Evolutionary conservation across 2,329 filamentous ascomycete species (phyloP).

Genomic region (Achaetomium macrosporum): DNA sequence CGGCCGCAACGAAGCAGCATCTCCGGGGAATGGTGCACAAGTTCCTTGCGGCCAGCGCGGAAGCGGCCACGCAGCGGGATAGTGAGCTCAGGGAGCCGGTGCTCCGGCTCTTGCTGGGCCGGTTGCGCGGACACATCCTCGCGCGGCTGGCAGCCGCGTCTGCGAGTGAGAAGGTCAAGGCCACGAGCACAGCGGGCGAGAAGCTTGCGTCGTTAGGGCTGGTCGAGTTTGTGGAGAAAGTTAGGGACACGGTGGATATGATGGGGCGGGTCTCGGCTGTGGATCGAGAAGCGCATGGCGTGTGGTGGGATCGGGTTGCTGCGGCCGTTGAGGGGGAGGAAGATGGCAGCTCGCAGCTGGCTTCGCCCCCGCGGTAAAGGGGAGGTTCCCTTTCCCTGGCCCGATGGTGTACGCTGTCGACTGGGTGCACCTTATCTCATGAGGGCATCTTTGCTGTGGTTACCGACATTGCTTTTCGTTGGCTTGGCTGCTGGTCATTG

Average conservation of each 20-base stretch:
- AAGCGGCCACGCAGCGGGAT: slow-evolving; percentile 36
- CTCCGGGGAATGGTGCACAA: slow-evolving; percentile 53
- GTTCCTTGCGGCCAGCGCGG: slow-evolving; percentile 46
- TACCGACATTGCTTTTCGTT: not conserved
- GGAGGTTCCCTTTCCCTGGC: not conserved
- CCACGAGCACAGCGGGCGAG: slow-evolving; percentile 62
- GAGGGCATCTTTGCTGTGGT: too few species aligned
- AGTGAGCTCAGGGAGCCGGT: slow-evolving; percentile 48
- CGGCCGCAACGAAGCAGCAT: slow-evolving; percentile 53
- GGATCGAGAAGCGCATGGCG: slow-evolving; percentile 61
- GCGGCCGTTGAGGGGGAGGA: slow-evolving; percentile 48
- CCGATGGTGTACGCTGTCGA: not conserved
- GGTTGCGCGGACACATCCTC: slow-evolving; percentile 62
- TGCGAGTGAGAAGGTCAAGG: slow-evolving; percentile 64
- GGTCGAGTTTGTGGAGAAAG: slow-evolving; percentile 65
- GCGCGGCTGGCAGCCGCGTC: slow-evolving; percentile 59
- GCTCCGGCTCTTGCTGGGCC: slow-evolving; percentile 61
- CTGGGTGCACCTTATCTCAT: not conserved
- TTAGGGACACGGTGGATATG: slow-evolving; percentile 64
- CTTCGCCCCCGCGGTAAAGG: not conserved
- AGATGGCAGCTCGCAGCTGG: slow-evolving; percentile 8
- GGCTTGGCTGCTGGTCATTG: not conserved
- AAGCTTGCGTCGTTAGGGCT: slow-evolving; percentile 63
- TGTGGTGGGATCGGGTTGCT: slow-evolving; percentile 65
- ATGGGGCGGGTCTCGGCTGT: slow-evolving; percentile 59